These are phyloP conservation scores for Blepharisma stoltei DNA, from an alignment of 73 alveolate species.

Conservation along the genomic window DNA sequence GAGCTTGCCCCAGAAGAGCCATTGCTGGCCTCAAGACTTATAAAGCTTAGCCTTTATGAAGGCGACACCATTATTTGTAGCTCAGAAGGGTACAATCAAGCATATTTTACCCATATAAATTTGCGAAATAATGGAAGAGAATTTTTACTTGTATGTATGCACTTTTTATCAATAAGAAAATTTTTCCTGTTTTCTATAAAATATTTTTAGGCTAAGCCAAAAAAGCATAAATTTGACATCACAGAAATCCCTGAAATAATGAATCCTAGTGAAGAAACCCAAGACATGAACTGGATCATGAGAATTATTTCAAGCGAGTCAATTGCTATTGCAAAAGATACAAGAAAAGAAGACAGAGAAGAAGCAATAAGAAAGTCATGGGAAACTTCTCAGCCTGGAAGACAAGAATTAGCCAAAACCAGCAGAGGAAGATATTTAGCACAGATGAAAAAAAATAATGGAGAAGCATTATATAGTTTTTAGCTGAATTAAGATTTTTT, in stretches of 20 bases:
- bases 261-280: slow-evolving; percentile 44
- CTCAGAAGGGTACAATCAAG: slow-evolving; percentile 63
- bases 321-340: slow-evolving; percentile 89
- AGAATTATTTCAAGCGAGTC: slow-evolving; percentile 87
- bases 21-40: slow-evolving; percentile 41
- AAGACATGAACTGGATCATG: slow-evolving; percentile 75
- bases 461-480: slow-evolving; percentile 80
- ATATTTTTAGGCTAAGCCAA: slow-evolving; percentile 68
- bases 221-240: slow-evolving; percentile 63
- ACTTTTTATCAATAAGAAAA: too few species aligned
- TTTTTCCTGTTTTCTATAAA: too few species aligned
- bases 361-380: slow-evolving; percentile 86
- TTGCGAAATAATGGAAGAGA: slow-evolving; percentile 47
- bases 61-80: slow-evolving; percentile 54
- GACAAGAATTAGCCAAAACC: slow-evolving; percentile 94
- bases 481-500: too few species aligned
- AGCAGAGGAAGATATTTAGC: slow-evolving; percentile 77
- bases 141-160: slow-evolving; percentile 26
- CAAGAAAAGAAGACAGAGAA: slow-evolving; percentile 95
- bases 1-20: slow-evolving; percentile 47
- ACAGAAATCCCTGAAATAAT: slow-evolving; percentile 79
- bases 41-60: slow-evolving; percentile 61
- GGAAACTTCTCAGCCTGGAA: slow-evolving; percentile 97
- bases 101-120: slow-evolving; percentile 66
- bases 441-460: slow-evolving; percentile 64